These are phyloP conservation scores for Pleurotus citrinopileatus DNA, from an alignment of 768 basidiomycete species.

Conservation along the genomic window DNA sequence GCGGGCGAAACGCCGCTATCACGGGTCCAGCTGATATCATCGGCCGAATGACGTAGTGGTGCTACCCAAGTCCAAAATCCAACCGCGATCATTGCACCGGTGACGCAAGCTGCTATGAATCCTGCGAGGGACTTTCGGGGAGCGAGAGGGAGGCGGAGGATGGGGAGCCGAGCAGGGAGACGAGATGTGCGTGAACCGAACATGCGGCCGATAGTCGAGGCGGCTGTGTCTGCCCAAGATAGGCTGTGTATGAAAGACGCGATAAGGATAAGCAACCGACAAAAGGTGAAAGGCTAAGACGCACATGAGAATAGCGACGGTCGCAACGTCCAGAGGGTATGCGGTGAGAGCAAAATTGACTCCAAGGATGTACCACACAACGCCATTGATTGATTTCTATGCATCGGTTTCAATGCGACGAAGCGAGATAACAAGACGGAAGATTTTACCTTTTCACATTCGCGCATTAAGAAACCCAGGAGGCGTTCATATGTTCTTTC, in stretches of 20 bases:
- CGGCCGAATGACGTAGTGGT: slow-evolving; percentile 35
- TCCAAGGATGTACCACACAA: slow-evolving; percentile 89
- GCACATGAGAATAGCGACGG: slow-evolving; percentile 87
- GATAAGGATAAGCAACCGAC: neutral
- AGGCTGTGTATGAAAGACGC: slow-evolving; percentile 45
- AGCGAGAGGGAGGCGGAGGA: slow-evolving; percentile 63
- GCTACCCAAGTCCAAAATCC: slow-evolving; percentile 72
- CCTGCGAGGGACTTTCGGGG: slow-evolving; percentile 84
- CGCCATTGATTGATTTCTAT: slow-evolving; percentile 76
- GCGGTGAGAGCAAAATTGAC: slow-evolving; percentile 71
- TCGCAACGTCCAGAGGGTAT: slow-evolving; percentile 84
- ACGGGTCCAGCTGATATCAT: slow-evolving; percentile 56
- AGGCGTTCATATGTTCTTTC: slow-evolving; percentile 66
- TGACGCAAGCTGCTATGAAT: slow-evolving; percentile 73
- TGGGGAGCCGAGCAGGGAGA: slow-evolving; percentile 38
- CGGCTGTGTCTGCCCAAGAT: slow-evolving; percentile 95
- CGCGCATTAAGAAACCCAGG: slow-evolving; percentile 86
- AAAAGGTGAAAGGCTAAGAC: slow-evolving; percentile 25
- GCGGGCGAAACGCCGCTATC: slow-evolving; percentile 41
- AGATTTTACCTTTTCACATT: slow-evolving; percentile 70
- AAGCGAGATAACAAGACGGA: neutral
- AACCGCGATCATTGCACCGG: slow-evolving; percentile 62
- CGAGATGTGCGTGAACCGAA: slow-evolving; percentile 62
- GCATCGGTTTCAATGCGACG: neutral
- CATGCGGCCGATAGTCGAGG: slow-evolving; percentile 88